These are phyloP conservation scores for Wickerhamomyces strasburgensis DNA, from an alignment of 805 yeast genomes.

Conservation along the genomic window DNA sequence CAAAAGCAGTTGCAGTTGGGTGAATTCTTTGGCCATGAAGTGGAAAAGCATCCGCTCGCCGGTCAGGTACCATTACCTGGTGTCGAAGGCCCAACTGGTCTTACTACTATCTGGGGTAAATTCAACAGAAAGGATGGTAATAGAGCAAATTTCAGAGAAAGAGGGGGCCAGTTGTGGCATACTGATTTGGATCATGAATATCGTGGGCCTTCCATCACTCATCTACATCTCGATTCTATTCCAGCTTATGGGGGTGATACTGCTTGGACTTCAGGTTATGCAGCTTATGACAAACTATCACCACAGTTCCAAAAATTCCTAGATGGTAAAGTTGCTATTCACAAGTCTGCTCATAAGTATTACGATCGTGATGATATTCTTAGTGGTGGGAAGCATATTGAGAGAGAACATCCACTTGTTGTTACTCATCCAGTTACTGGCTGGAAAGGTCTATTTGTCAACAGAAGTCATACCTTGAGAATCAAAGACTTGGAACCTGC, in stretches of 20 bases:
- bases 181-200: slow-evolving; percentile 51
- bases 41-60: slow-evolving; percentile 37
- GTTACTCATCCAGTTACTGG: slow-evolving; percentile 62
- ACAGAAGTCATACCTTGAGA: slow-evolving; percentile 41
- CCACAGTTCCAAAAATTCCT: slow-evolving; percentile 45
- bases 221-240: slow-evolving; percentile 45
- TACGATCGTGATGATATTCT: slow-evolving; percentile 39
- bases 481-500: slow-evolving; percentile 46
- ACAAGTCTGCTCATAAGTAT: slow-evolving; percentile 36
- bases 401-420: slow-evolving; percentile 51
- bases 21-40: slow-evolving; percentile 27
- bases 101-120: slow-evolving; percentile 33
- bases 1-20: slow-evolving; percentile 16
- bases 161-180: slow-evolving; percentile 33
- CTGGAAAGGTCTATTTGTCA: slow-evolving; percentile 52
- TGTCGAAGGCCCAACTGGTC: slow-evolving; percentile 25
- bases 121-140: slow-evolving; percentile 19
- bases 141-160: slow-evolving; percentile 3
- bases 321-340: slow-evolving; percentile 48
- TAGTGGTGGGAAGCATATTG: slow-evolving; percentile 41
- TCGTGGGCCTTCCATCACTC: slow-evolving; percentile 50
- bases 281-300: slow-evolving; percentile 50
- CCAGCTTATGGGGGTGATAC: slow-evolving; percentile 53
- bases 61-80: slow-evolving; percentile 29
- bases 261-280: slow-evolving; percentile 50